phyloP scores from a whole-genome alignment of 306 rosid genomes.

The Canavalia gladiata region DNA sequence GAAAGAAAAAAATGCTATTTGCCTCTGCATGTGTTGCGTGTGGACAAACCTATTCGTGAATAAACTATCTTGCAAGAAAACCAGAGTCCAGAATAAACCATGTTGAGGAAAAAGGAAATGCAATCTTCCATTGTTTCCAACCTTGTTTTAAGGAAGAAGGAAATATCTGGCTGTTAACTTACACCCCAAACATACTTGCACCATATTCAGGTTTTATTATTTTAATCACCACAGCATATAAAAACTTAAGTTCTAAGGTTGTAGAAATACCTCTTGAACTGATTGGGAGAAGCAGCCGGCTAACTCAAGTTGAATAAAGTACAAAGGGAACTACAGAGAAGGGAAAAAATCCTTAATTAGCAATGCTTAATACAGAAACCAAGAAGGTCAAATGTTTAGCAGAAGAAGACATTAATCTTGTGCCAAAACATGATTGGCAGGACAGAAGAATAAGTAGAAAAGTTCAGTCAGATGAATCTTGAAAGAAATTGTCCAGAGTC shows the following conservation, averaged over 20 bases:
- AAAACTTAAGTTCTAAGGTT: conserved; percentile 26
- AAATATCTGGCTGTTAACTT: conserved; percentile 40
- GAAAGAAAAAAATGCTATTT: conserved; percentile 32
- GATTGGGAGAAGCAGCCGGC: conserved; percentile 38
- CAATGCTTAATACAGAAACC: conserved; percentile 4
- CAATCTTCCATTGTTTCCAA: conserved; percentile 34
- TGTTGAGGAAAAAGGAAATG: conserved; percentile 15
- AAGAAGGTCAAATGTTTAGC: conserved; percentile 8
- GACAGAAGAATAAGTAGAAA: conserved; percentile 6
- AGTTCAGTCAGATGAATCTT: neutral
- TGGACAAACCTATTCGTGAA: conserved; percentile 31
- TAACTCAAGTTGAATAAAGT: conserved; percentile 69
- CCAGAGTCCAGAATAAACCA: conserved; percentile 32
- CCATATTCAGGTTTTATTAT: conserved; percentile 35
- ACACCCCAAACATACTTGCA: conserved; percentile 39
- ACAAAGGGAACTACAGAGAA: conserved; percentile 77
- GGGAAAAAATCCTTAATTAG: conserved; percentile 43
- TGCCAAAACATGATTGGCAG: conserved; percentile 29
- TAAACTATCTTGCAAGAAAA: conserved; percentile 36
- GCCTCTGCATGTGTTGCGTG: conserved; percentile 22
- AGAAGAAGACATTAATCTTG: conserved; percentile 14
- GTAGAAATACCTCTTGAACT: conserved; percentile 58
- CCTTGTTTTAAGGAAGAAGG: conserved; percentile 37
- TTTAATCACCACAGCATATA: neutral
- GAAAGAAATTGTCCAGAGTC: neutral